Conservation (phyloP, 83 land plant species). For the Picea engelmannii region DNA sequence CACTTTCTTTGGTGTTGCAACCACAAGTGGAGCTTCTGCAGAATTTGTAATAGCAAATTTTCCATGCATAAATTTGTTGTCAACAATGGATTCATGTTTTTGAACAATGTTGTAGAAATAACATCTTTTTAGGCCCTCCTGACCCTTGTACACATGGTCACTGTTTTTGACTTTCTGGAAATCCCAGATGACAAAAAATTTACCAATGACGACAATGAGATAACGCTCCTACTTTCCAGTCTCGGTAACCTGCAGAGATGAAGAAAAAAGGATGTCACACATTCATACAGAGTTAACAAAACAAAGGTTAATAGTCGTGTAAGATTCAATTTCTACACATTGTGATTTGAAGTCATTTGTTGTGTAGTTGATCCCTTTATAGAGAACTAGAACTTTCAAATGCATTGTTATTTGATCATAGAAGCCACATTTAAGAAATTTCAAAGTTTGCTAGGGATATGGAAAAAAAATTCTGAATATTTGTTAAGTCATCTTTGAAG, state of each 20-base stretch:
- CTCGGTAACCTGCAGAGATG: constrained; percentile 84
- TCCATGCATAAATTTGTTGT: constrained; percentile 97
- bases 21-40: too few relatives aligned
- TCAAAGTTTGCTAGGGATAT: too few relatives aligned
- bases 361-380: too few relatives aligned
- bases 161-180: constrained; percentile 90
- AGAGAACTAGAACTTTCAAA: too few relatives aligned
- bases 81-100: constrained; percentile 37
- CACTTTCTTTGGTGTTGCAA: constrained; percentile 27
- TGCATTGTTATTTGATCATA: too few relatives aligned
- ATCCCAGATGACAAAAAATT: constrained; percentile 91
- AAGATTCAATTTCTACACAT: too few relatives aligned
- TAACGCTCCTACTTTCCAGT: constrained; percentile 88
- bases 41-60: constrained; percentile 28
- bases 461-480: constrained; percentile 5
- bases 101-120: constrained; percentile 88
- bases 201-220: constrained; percentile 89
- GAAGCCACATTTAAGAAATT: too few relatives aligned
- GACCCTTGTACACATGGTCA: constrained; percentile 75
- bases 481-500: too few relatives aligned
- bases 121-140: constrained; percentile 90
- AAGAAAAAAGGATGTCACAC: not conserved
- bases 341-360: too few relatives aligned
- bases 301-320: too few relatives aligned
- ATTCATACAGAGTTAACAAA: too few relatives aligned